These are phyloP conservation scores for Sicyos edulis DNA, from an alignment of 306 rosid genomes.

Conservation along the genomic window DNA sequence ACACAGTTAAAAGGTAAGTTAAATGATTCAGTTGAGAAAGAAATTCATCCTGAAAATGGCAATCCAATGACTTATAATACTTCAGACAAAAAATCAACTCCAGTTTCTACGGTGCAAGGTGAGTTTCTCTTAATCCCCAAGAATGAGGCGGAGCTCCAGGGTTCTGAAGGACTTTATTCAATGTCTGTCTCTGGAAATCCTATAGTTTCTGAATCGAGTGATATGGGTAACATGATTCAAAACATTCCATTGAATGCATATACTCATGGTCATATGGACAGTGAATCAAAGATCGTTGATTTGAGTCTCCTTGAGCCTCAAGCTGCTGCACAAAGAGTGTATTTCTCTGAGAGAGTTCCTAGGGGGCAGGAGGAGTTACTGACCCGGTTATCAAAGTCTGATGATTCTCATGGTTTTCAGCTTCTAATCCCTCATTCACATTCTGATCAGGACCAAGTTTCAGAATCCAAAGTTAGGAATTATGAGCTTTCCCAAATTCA, in stretches of 20 bases:
- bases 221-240: constrained; percentile 31
- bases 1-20: constrained; percentile 34
- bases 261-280: constrained; percentile 40
- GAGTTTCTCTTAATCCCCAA: constrained; percentile 33
- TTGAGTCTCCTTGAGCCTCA: constrained; percentile 61
- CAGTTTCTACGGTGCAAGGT: constrained; percentile 35
- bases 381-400: constrained; percentile 77
- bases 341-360: constrained; percentile 78
- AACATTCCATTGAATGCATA: constrained; percentile 37
- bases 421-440: constrained; percentile 51
- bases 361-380: constrained; percentile 76
- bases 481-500: constrained; percentile 46
- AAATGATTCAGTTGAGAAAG: constrained; percentile 42
- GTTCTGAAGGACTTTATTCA: constrained; percentile 38
- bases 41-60: constrained; percentile 35
- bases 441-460: constrained; percentile 45
- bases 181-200: constrained; percentile 37
- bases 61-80: constrained; percentile 22
- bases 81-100: constrained; percentile 36
- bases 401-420: constrained; percentile 62
- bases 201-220: constrained; percentile 39
- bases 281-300: constrained; percentile 53
- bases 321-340: constrained; percentile 63
- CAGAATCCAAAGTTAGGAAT: constrained; percentile 39
- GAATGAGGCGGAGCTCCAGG: constrained; percentile 49